Evolutionary conservation across 129 eudicot species (phyloP).

Genomic region (Glebionis coronaria): DNA sequence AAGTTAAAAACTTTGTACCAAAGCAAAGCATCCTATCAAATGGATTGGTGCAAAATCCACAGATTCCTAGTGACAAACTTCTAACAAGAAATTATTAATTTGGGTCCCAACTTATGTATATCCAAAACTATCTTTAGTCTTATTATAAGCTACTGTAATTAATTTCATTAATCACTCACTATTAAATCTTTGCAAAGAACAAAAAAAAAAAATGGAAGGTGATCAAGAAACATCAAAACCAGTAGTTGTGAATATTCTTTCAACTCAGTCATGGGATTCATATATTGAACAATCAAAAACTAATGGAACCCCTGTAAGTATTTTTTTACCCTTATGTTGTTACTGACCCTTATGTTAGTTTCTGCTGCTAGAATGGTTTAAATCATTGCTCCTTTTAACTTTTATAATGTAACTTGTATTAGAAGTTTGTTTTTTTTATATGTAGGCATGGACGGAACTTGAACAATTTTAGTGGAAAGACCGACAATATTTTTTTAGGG

Average conservation of each 20-base stretch:
- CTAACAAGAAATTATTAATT: conserved; percentile 1
- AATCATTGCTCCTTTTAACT: not conserved
- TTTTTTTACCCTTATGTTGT: not conserved
- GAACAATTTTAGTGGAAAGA: too few relatives aligned
- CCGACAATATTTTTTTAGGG: too few relatives aligned
- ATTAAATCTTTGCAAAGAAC: conserved; percentile 5
- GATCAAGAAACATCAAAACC: conserved; percentile 33
- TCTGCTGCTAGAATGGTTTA: not conserved
- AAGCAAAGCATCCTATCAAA: conserved; percentile 18
- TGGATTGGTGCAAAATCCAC: conserved; percentile 7
- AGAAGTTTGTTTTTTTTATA: not conserved
- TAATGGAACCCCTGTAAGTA: conserved; percentile 60
- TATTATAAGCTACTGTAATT: conserved; percentile 6
- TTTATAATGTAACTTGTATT: not conserved
- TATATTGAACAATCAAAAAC: conserved; percentile 39
- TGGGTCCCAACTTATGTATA: conserved; percentile 39
- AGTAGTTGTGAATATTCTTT: conserved; percentile 39
- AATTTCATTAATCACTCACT: not conserved
- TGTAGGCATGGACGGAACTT: too few relatives aligned
- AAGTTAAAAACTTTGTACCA: conserved; percentile 8
- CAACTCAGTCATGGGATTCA: conserved; percentile 56
- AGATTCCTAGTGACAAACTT: conserved; percentile 4
- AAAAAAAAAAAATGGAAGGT: conserved; percentile 24
- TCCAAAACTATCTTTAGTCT: conserved; percentile 19
- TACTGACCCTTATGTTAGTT: not conserved